Base-by-base conservation (phyloP, 75 land plant genomes). In the Azolla pinnata region DNA sequence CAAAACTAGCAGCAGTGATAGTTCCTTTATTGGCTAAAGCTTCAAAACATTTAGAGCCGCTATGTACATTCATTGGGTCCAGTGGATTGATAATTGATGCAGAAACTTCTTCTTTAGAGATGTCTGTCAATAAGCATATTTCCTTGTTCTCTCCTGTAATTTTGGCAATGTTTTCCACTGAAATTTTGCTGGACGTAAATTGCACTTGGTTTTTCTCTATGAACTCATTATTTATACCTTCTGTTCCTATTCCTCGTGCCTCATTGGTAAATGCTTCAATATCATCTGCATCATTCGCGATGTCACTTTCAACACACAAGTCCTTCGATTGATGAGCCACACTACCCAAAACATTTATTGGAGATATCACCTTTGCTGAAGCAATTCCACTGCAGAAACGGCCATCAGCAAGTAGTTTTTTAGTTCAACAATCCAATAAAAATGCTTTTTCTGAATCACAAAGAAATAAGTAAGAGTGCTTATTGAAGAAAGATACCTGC, bases 401-500 rank as follows among this genome's bases (percentile, higher is more conserved):
- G 3, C 21, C 49, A 46, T 4, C n/a, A 46, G 21, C n/a, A 3
- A 46, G 4, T 4, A 17, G 23, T 18, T 46, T 46, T 18, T 18
- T 4, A 7, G 42, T 7, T 14, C 14, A 38, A 14, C 42, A 7
- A 7, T 38, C 42, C 7, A 38, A 7, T 7, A 38, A 38, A 38
- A 38, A 7, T 7, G 42, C 42, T 7, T 7, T 7, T 38, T 14
- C 14, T 8, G 12, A 38, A 8, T 38, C 19, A 5, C 19, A 63
- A 23, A 45, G 14, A 59, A 40, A 34, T 59, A 14, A 33, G 7
- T 40, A 10, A 8, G 14, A 38, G 42, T 38, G 7, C 42, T 38
- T 7, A 38, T 18, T 46, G 17, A 38, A 35, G 25, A 54, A 47
- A 19, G 40, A 10, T 73, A 90, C 96, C 96, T 79, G 77, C 79